These are phyloP conservation scores for Lipomyces yamadae DNA, from an alignment of 805 yeast genomes.

Conservation along the genomic window DNA sequence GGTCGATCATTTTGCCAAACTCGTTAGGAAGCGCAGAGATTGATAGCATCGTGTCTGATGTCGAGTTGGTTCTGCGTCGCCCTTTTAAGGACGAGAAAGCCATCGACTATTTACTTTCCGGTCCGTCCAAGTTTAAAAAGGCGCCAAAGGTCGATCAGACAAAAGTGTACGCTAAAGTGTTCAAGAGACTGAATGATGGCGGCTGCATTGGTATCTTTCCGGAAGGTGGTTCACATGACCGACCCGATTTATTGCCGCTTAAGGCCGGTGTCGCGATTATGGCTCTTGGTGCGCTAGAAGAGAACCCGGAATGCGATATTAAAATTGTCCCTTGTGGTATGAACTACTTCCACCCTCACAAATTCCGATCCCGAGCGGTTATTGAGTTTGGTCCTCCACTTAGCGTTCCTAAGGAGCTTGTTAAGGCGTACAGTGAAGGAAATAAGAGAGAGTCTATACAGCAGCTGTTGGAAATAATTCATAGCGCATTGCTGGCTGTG, in stretches of 20 bases:
- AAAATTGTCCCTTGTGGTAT: conserved; percentile 95
- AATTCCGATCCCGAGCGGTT: conserved; percentile 92
- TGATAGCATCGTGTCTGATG: conserved; percentile 68
- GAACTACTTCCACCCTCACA: conserved; percentile 96
- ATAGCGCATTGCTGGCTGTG: conserved; percentile 77
- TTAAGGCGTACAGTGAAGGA: conserved; percentile 62
- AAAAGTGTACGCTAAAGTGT: conserved; percentile 79
- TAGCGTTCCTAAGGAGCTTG: conserved; percentile 63
- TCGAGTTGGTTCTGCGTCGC: conserved; percentile 67
- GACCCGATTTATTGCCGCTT: conserved; percentile 86
- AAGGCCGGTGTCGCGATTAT: conserved; percentile 98
- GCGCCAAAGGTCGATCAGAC: conserved; percentile 89
- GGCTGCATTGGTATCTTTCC: conserved; percentile 93
- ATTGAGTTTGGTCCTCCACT: conserved; percentile 92
- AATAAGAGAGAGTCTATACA: conserved; percentile 76
- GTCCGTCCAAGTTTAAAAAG: conserved; percentile 64
- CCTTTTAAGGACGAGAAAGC: conserved; percentile 66
- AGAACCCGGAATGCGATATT: conserved; percentile 74
- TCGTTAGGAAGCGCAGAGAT: conserved; percentile 79
- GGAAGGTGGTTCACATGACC: conserved; percentile 97
- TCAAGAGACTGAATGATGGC: conserved; percentile 77
- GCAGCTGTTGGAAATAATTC: conserved; percentile 68
- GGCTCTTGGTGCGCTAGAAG: conserved; percentile 93
- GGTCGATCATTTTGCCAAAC: conserved; percentile 76
- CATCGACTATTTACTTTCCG: conserved; percentile 48